These are phyloP conservation scores for Pelargonium cotyledonis DNA, from an alignment of 441 rosid genomes.

Conservation along the genomic window DNA sequence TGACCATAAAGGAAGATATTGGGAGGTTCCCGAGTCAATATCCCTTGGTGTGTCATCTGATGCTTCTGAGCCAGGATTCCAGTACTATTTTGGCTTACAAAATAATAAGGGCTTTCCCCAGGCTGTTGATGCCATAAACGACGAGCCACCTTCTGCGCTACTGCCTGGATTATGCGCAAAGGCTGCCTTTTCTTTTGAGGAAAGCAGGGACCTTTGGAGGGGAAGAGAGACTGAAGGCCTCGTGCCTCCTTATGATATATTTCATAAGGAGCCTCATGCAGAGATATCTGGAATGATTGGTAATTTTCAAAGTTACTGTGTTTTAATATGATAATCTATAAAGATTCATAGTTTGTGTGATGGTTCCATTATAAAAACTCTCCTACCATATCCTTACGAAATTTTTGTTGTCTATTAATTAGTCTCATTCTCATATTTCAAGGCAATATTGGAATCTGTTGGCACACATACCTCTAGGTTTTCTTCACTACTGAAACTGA, in stretches of 20 bases:
- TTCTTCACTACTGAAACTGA: no score
- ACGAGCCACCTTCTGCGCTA: conserved; percentile 49
- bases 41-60: conserved; percentile 61
- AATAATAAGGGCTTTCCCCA: conserved; percentile 52
- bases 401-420: no score
- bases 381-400: neutral
- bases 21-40: conserved; percentile 83
- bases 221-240: conserved; percentile 27
- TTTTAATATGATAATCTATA: neutral
- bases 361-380: neutral
- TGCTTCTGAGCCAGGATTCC: conserved; percentile 46
- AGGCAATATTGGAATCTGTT: no score
- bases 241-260: conserved; percentile 46
- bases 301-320: conserved; percentile 20
- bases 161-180: conserved; percentile 71
- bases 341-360: neutral
- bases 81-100: conserved; percentile 62
- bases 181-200: conserved; percentile 70
- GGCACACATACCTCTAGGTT: no score
- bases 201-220: conserved; percentile 66
- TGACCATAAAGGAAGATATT: conserved; percentile 60
- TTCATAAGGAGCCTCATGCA: conserved; percentile 63
- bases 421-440: no score
- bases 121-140: conserved; percentile 30
- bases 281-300: conserved; percentile 67